These are phyloP conservation scores for Pseudofabraea citricarpa DNA, from an alignment of 2,329 filamentous ascomycete species.

Conservation along the genomic window DNA sequence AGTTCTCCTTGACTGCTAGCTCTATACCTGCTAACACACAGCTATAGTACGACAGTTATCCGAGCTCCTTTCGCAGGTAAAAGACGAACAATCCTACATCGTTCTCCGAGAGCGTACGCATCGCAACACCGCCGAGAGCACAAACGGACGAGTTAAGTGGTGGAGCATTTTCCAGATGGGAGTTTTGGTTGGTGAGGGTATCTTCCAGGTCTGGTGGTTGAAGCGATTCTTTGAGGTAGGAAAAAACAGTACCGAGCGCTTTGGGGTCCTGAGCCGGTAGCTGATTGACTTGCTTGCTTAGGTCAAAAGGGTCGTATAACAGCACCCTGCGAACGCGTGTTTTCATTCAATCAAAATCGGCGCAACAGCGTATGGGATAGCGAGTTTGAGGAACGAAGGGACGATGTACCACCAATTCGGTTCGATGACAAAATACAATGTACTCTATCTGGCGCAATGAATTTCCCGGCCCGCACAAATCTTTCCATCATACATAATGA, in stretches of 20 bases:
- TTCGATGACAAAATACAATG: conserved; percentile 4
- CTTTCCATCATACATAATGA: no score
- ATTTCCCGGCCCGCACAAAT: no score
- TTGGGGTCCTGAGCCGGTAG: conserved; percentile 22
- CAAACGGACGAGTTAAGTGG: conserved; percentile 97
- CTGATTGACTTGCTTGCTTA: conserved; percentile 24
- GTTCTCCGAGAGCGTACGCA: conserved; percentile 92
- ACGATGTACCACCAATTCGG: conserved; percentile 11
- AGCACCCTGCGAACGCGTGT: conserved; percentile 1
- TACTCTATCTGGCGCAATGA: conserved; percentile 11
- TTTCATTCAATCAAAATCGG: conserved; percentile 16
- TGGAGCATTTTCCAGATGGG: conserved; percentile 97
- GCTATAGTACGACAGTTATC: conserved; percentile 70
- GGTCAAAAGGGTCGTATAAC: conserved; percentile 62
- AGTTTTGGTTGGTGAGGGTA: conserved; percentile 81
- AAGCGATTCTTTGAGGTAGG: conserved; percentile 91
- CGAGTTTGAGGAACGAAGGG: conserved; percentile 4
- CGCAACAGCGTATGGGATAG: conserved; percentile 15
- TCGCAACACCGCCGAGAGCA: conserved; percentile 98
- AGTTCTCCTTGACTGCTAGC: background rate
- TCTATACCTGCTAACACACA: conserved; percentile 2
- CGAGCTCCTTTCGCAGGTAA: conserved; percentile 84
- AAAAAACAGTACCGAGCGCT: conserved; percentile 26
- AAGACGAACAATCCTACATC: conserved; percentile 98
- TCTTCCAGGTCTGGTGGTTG: conserved; percentile 99